phyloP scores from a whole-genome alignment of 1,284 basidiomycete genomes.

The Trametes hirsuta region DNA sequence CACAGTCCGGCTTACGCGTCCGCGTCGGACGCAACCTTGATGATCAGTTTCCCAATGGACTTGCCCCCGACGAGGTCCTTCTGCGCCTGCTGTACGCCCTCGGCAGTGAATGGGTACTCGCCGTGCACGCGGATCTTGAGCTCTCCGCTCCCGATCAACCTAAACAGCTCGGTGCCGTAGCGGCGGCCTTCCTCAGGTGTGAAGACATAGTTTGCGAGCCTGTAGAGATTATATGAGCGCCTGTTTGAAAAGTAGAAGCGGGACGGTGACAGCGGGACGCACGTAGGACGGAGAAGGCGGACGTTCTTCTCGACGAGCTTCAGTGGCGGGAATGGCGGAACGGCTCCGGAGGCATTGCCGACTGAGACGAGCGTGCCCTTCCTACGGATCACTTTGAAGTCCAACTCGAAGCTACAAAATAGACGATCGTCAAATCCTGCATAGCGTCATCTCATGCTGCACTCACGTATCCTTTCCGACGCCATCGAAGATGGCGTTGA shows the following conservation, averaged over 20 bases:
- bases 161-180: slow-evolving; percentile 74
- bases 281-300: slow-evolving; percentile 79
- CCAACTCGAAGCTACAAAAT: slow-evolving; percentile 67
- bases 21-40: slow-evolving; percentile 50
- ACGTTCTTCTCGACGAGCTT: slow-evolving; percentile 85
- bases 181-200: slow-evolving; percentile 72
- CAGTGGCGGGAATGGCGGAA: slow-evolving; percentile 73
- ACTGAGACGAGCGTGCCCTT: slow-evolving; percentile 89
- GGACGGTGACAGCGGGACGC: slow-evolving; percentile 31
- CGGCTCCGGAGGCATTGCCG: slow-evolving; percentile 90
- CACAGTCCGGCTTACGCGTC: too few relatives aligned
- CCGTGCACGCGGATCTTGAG: slow-evolving; percentile 77
- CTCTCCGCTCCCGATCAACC: slow-evolving; percentile 59
- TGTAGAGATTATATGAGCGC: slow-evolving; percentile 27
- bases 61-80: slow-evolving; percentile 77
- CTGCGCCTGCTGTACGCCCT: slow-evolving; percentile 83
- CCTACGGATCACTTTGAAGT: slow-evolving; percentile 81
- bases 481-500: slow-evolving; percentile 90
- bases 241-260: background rate
- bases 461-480: slow-evolving; percentile 91
- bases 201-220: slow-evolving; percentile 67
- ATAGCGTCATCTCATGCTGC: background rate
- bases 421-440: background rate
- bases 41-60: slow-evolving; percentile 82
- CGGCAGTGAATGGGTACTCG: slow-evolving; percentile 83